Base-by-base conservation (phyloP, 2,329 filamentous ascomycete genomes). In the Alternaria sp. region DNA sequence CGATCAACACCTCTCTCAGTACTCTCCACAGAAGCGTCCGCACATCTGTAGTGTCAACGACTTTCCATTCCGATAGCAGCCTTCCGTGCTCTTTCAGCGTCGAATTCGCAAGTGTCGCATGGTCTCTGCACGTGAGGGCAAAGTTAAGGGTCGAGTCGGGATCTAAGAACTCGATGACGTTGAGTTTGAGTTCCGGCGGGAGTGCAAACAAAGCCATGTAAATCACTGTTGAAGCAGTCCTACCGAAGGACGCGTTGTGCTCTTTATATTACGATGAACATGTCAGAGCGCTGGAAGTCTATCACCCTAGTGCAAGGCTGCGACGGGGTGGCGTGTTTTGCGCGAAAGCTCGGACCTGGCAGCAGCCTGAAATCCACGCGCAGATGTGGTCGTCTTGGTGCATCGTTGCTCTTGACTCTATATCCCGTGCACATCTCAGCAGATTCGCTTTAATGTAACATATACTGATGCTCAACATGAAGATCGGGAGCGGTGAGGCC, bases 111-210 rank as follows among this genome's bases (percentile, higher is more conserved):
- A 65, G 44, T 4, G 51, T 43, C 14, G 34, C 44, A 34, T 62
- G 53, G 3, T 54, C 53, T 57, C 54, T 64, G 42, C 61, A 59
- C 4, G 64, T 64, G 22, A 67, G 39, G n/a, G 67, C 65, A 11
- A 67, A 62, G 8, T 55, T 46, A 3, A 65, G 55, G 30, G 57
- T 54, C 12, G 64, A 58, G 14, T 53, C 46, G 3, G 64, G 67
- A n/a, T 63, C 65, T 48, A 67, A 42, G 26, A 18, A 22, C 7
- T 63, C 61, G 7, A 55, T 52, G 11, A 68, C 56, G 6, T 53
- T 24, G 39, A 68, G 49, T 22, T 57, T 63, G 14, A 70, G 53
- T 36, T 65, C 65, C 7, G 59, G 39, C 12, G 65, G 61, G 11
- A 70, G 36, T 3, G 28, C 32, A 9, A n/a, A 42, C 16, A 66